Base-by-base conservation (phyloP, 169 alveolate genomes). In the Plasmodium vinckei region DNA sequence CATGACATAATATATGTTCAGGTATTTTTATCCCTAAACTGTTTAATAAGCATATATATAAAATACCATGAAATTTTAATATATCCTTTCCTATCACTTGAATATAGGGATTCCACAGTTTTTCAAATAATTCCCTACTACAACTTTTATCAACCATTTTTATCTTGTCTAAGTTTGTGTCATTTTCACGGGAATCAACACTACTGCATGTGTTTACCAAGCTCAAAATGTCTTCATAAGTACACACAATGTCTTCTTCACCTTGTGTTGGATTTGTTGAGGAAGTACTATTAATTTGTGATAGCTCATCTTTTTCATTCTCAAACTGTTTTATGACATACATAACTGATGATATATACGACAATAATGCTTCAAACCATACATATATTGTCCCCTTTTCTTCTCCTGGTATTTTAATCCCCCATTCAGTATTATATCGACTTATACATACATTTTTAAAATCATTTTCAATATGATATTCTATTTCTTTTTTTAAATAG, bases 81-180 rank as follows among this genome's bases (percentile, higher is more conserved):
- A 97, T 97, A 70, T 97, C 99, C 92, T 95, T 97, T 12, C 99
- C 99, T 3, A 97, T 92, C 0, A 97, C 88, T 82, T 95, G 97
- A 17, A 94, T 84, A 68, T 87, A 65, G 7, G 94, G 92, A 2
- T 84, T 69, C 87, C 87, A 60, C 5, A 70, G 23, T 13, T 57
- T 63, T 25, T 61, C 60, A 57, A 49, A 51, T 19, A 72, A n/a
- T 4, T 49, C 59, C 5, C 33, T 27, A 23, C 3, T 12, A 13
- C 17, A 17, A n/a, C 12, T 42, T n/a, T 4, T 23, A 19, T 44
- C 53, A 44, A 0, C 33, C 17, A 57, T 19, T 10, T 2, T 23
- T n/a, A 0, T 1, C 5, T 13, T 23, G 0, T 9, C 17, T 7
- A 6, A 15, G 9, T 17, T 46, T 9, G 1, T 33, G 0, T 69